Evolutionary conservation across 768 basidiomycete species (phyloP).

Genomic region (Trametes maxima): DNA sequence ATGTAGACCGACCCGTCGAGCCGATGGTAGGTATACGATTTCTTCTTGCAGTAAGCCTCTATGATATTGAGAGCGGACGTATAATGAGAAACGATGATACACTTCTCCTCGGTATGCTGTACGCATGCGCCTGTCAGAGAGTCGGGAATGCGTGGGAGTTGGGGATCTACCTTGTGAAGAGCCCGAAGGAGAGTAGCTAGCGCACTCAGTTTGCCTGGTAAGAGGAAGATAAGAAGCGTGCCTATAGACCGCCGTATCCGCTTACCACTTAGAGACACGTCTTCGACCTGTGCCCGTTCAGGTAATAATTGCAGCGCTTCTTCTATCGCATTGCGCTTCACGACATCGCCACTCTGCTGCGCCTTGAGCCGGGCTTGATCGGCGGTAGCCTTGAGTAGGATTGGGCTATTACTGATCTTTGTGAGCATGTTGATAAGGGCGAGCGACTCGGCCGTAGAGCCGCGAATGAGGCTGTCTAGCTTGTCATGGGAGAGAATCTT

Average conservation of each 20-base stretch:
- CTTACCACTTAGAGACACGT: slow-evolving; percentile 80
- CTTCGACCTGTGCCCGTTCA: slow-evolving; percentile 58
- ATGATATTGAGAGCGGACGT: slow-evolving; percentile 93
- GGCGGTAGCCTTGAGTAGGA: slow-evolving; percentile 78
- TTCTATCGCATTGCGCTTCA: slow-evolving; percentile 51
- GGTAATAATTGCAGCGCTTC: slow-evolving; percentile 70
- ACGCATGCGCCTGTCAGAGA: background rate
- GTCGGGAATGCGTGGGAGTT: background rate
- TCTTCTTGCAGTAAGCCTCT: slow-evolving; percentile 80
- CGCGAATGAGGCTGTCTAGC: slow-evolving; percentile 67
- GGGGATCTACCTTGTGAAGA: slow-evolving; percentile 54
- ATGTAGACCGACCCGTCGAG: slow-evolving; percentile 71
- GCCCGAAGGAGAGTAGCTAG: slow-evolving; percentile 63
- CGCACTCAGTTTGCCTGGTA: slow-evolving; percentile 71
- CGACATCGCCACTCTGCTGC: slow-evolving; percentile 37
- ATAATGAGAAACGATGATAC: slow-evolving; percentile 95
- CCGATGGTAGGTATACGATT: slow-evolving; percentile 76
- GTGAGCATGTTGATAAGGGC: slow-evolving; percentile 79
- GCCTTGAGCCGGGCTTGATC: slow-evolving; percentile 56
- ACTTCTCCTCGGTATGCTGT: slow-evolving; percentile 87
- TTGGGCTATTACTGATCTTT: slow-evolving; percentile 93
- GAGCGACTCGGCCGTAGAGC: slow-evolving; percentile 75
- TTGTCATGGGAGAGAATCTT: slow-evolving; percentile 74
- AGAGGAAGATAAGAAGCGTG: background rate
- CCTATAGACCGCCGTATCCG: background rate